These are phyloP conservation scores for Tuber aestivum DNA, from an alignment of 495 filamentous ascomycete species.

Conservation along the genomic window DNA sequence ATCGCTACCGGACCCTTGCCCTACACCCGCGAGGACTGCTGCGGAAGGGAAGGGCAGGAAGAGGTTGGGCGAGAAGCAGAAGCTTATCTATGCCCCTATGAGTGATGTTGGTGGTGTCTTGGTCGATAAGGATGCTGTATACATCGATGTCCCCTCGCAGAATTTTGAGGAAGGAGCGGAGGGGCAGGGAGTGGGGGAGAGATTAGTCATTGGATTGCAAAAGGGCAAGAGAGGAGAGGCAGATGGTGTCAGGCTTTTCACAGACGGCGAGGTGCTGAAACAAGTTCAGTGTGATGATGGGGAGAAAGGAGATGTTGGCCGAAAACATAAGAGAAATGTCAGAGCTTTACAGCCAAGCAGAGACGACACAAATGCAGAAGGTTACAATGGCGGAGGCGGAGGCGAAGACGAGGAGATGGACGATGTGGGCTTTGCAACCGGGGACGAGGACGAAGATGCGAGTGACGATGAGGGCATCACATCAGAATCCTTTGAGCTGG, in stretches of 20 bases:
- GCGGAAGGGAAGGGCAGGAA: slow-evolving; percentile 71
- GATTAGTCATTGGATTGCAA: slow-evolving; percentile 84
- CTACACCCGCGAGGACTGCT: slow-evolving; percentile 84
- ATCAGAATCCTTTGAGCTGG: slow-evolving; percentile 49
- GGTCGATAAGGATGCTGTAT: slow-evolving; percentile 74
- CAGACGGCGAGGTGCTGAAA: slow-evolving; percentile 63
- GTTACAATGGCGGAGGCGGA: slow-evolving; percentile 47
- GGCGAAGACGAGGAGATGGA: slow-evolving; percentile 52
- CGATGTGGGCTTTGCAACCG: slow-evolving; percentile 59
- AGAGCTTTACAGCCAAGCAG: slow-evolving; percentile 57
- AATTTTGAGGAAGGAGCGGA: slow-evolving; percentile 71
- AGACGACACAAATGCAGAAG: slow-evolving; percentile 41
- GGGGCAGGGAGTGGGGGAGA: slow-evolving; percentile 78
- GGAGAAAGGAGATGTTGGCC: slow-evolving; percentile 51
- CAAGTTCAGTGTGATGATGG: slow-evolving; percentile 57
- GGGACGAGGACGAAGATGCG: slow-evolving; percentile 51
- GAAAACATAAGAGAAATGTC: slow-evolving; percentile 63
- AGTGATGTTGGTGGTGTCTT: slow-evolving; percentile 89
- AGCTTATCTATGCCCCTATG: slow-evolving; percentile 93
- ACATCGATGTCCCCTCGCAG: slow-evolving; percentile 66
- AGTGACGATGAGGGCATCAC: slow-evolving; percentile 51
- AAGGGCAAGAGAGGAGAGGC: slow-evolving; percentile 78
- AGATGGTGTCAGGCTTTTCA: slow-evolving; percentile 75
- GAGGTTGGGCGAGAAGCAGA: slow-evolving; percentile 88
- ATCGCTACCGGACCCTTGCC: slow-evolving; percentile 84